Conservation (phyloP, 495 filamentous ascomycete species). For the Jackrogersella minutella region DNA sequence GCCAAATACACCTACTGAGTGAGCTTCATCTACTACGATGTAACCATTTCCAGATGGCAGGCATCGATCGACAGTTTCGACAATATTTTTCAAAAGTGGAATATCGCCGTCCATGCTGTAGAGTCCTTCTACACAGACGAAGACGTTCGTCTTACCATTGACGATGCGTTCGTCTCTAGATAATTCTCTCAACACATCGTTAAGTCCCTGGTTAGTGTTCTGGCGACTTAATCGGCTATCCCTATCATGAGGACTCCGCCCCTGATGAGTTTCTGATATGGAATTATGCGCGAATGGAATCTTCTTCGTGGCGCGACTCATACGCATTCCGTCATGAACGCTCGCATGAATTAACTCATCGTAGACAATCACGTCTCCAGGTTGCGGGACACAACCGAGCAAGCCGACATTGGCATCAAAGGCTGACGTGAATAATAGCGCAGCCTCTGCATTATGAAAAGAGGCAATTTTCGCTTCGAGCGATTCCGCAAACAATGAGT, state of each 20-base stretch:
- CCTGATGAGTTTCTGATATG: constrained; percentile 41
- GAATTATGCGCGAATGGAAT: constrained; percentile 71
- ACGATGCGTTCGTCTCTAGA: constrained; percentile 26
- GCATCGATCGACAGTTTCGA: constrained; percentile 62
- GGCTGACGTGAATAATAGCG: constrained; percentile 79
- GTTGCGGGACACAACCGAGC: constrained; percentile 70
- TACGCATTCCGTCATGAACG: constrained; percentile 78
- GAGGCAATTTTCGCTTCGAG: constrained; percentile 70
- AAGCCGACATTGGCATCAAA: constrained; percentile 80
- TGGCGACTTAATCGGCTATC: not conserved
- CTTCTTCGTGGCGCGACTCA: constrained; percentile 61
- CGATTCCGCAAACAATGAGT: constrained; percentile 67
- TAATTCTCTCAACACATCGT: constrained; percentile 29
- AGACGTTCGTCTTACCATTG: constrained; percentile 57
- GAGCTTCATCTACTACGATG: constrained; percentile 82
- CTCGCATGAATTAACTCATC: constrained; percentile 82
- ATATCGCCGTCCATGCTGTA: constrained; percentile 90
- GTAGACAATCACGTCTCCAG: constrained; percentile 73
- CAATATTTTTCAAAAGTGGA: constrained; percentile 67
- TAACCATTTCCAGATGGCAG: constrained; percentile 68
- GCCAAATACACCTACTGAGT: constrained; percentile 74
- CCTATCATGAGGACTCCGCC: constrained; percentile 35
- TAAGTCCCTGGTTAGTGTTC: constrained; percentile 37
- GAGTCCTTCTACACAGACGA: constrained; percentile 76
- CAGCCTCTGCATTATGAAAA: constrained; percentile 71